Evolutionary conservation across 257 asterid genomes (phyloP), one percentile per base, ranked within the genome.

Genomic region (Solanum paucissectum): DNA sequence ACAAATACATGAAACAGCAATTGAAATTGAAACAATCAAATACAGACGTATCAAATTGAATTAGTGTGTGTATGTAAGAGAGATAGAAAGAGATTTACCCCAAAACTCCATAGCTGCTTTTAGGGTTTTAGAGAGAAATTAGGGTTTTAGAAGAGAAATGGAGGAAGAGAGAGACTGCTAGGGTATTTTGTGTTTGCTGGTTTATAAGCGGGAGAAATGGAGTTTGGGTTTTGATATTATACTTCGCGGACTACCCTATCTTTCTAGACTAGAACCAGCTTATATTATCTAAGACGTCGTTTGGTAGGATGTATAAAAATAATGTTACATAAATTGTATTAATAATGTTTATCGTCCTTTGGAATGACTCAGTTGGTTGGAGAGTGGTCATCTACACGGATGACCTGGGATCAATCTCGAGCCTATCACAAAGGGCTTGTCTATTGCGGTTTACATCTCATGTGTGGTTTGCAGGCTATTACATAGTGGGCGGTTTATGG

Each of bases 61-160:
- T n/a, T 42, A 1, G 20, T 16, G 20, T 27, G 20, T 29, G 42
- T 18, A 11, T 66, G 27, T 68, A 2, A 3, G 5, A 12, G 52
- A 20, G 5, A 13, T 49, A 3, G 55, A n/a, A 52, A 88, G 52
- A 87, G 71, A 1, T 49, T 83, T 91, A 93, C 98, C 95, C 98
- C 98, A 94, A 73, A 94, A 94, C 90, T 93, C 94, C 98, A 93
- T 94, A 46, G 85, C 87, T 40, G 86, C 33, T 68, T 29, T 72
- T 64, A 68, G 58, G 58, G 77, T 38, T 69, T 40, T 44, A 87
- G 44, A 64, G 38, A 38, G 49, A 29, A 12, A 9, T 29, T 89
- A 87, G 91, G 91, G 91, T 86, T 89, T 87, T 83, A 42, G 40
- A 13, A 29, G 85, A 77, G 64, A 38, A 42, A 37, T 44, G 69